These are phyloP conservation scores for Paraphysoderma sedebokerense DNA, from an alignment of 371 early-diverging fungal species.

Conservation along the genomic window DNA sequence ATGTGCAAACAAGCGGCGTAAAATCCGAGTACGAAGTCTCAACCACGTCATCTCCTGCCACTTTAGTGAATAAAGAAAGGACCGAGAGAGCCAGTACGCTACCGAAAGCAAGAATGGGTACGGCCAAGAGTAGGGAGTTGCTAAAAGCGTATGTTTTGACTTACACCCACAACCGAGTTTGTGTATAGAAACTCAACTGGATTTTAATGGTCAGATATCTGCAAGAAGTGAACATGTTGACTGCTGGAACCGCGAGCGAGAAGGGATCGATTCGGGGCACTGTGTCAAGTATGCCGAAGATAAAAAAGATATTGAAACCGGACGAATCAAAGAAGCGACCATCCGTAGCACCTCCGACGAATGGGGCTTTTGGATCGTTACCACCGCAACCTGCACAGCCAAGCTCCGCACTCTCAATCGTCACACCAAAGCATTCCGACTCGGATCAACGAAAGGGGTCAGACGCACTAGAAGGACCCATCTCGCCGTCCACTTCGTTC, in stretches of 20 bases:
- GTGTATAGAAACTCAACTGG: neutral
- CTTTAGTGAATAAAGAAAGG: neutral
- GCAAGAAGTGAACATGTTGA: neutral
- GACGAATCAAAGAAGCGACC: neutral
- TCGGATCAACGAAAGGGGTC: too few relatives aligned
- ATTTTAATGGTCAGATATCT: neutral
- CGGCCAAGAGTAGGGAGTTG: constrained; percentile 47
- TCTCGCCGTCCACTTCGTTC: too few relatives aligned
- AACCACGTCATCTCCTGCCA: neutral
- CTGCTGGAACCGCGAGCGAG: too few relatives aligned
- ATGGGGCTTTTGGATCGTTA: too few relatives aligned
- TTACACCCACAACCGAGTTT: neutral
- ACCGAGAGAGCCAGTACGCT: neutral
- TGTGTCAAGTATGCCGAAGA: neutral
- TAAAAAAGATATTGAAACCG: neutral
- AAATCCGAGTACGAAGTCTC: constrained; percentile 8
- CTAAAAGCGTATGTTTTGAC: constrained; percentile 50
- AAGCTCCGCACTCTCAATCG: too few relatives aligned
- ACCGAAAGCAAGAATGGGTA: constrained; percentile 4
- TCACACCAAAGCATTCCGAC: too few relatives aligned
- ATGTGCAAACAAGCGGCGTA: constrained; percentile 9
- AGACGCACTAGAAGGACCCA: too few relatives aligned
- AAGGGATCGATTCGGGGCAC: too few relatives aligned
- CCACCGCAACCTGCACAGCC: too few relatives aligned
- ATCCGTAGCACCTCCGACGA: too few relatives aligned